These are phyloP conservation scores for Lotmaria passim DNA, from an alignment of 208 protist genomes.

Conservation along the genomic window DNA sequence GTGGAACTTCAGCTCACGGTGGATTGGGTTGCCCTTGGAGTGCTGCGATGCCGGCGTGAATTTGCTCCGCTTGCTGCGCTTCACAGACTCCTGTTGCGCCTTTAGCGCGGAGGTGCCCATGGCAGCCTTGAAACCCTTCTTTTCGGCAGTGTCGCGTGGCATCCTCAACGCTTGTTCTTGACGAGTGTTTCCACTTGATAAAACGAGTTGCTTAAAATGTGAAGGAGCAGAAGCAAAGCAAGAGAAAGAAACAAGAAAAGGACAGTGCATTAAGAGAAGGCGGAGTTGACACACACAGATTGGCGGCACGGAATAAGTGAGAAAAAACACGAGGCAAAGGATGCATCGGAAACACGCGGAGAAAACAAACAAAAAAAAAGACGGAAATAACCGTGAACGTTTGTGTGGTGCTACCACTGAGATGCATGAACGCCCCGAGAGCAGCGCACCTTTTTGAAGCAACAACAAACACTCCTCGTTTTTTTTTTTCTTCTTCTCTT, in stretches of 20 bases:
- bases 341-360: no score
- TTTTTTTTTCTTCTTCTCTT: no score
- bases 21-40: slow-evolving; percentile 84
- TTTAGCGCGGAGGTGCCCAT: slow-evolving; percentile 56
- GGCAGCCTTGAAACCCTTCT: slow-evolving; percentile 54
- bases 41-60: slow-evolving; percentile 77
- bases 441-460: no score
- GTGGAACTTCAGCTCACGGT: slow-evolving; percentile 88
- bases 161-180: slow-evolving; percentile 25
- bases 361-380: no score
- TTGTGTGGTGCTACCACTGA: no score
- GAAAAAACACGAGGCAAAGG: no score
- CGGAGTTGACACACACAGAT: no score
- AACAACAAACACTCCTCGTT: no score
- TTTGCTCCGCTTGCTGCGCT: slow-evolving; percentile 83
- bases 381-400: no score
- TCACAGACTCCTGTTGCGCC: slow-evolving; percentile 57
- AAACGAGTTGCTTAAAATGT: neutral
- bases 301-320: no score
- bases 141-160: slow-evolving; percentile 68
- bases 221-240: neutral
- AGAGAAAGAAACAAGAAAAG: neutral
- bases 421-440: no score
- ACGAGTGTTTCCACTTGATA: neutral
- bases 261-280: no score